These are phyloP conservation scores for Akanthomyces lecanii DNA, from an alignment of 2,329 filamentous ascomycete genomes.

Conservation along the genomic window DNA sequence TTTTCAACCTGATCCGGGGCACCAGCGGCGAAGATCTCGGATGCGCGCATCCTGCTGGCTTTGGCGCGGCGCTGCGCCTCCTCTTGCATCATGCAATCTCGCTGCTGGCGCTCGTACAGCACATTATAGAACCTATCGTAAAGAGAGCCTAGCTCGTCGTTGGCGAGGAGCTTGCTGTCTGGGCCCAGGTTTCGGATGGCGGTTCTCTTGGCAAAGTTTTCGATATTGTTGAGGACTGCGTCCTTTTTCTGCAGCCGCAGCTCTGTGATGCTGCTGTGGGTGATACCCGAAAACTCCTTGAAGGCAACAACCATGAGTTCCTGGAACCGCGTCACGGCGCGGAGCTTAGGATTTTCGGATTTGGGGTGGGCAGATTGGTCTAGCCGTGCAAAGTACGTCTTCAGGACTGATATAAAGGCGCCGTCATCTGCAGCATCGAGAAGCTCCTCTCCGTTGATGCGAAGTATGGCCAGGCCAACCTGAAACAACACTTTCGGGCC, in stretches of 20 bases:
- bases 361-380: slow-evolving; percentile 95
- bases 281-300: slow-evolving; percentile 95
- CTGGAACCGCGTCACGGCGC: slow-evolving; percentile 92
- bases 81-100: slow-evolving; percentile 71
- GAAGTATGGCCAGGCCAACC: slow-evolving; percentile 89
- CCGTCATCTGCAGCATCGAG: slow-evolving; percentile 92
- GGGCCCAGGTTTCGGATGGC: slow-evolving; percentile 93
- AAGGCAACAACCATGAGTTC: slow-evolving; percentile 99
- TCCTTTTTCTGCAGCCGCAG: slow-evolving; percentile 90
- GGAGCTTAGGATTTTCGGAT: slow-evolving; percentile 89
- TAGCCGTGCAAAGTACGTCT: slow-evolving; percentile 86
- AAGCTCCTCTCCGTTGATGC: slow-evolving; percentile 94
- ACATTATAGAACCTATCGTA: slow-evolving; percentile 94
- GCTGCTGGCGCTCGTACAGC: slow-evolving; percentile 85
- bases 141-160: slow-evolving; percentile 80
- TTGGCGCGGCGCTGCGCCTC: slow-evolving; percentile 65
- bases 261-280: slow-evolving; percentile 86
- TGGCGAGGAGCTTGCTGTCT: slow-evolving; percentile 84
- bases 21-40: slow-evolving; percentile 35
- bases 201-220: slow-evolving; percentile 94
- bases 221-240: slow-evolving; percentile 89
- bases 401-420: slow-evolving; percentile 92
- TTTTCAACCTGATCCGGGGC: slow-evolving; percentile 62
- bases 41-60: slow-evolving; percentile 44
- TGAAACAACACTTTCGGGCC: slow-evolving; percentile 97